Base-by-base conservation (phyloP, 139 green algal genomes). In the Trebouxia sp. region DNA sequence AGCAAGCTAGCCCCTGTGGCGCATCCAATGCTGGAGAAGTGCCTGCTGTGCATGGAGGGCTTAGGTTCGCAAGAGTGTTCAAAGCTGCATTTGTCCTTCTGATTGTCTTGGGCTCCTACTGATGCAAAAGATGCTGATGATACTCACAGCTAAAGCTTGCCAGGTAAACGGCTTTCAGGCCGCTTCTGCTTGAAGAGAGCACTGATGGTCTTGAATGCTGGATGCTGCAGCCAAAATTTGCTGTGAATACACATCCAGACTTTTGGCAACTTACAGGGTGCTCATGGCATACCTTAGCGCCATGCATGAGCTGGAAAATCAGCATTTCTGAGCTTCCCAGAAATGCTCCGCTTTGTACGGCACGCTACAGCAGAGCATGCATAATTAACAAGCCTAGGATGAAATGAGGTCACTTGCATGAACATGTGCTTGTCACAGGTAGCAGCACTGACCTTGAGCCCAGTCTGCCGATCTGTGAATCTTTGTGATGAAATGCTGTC, bases 401-500 rank as follows among this genome's bases (percentile, higher is more conserved):
- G n/a, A n/a, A n/a, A n/a, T n/a, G n/a, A n/a, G n/a, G n/a, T n/a
- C n/a, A n/a, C n/a, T n/a, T n/a, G n/a, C n/a, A n/a, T n/a, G n/a
- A n/a, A n/a, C n/a, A n/a, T n/a, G n/a, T n/a, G n/a, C n/a, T n/a
- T n/a, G n/a, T n/a, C n/a, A n/a, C 5, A 45, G 9, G 35, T 35
- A 42, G n/a, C 32, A 32, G 32, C 38, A 75, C 30, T 65, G 38
- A 85, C 82, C 77, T 91, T 80, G 37, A 97, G 58, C 15, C 87
- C 94, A 1, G 89, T 85, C 1, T 87, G 82, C 5, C 95, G 83
- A 80, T 98, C 94, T 22, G 66, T 55, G 22, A 82, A 28, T 0
- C 92, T 82, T 55, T 92, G 84, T 32, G 82, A 92, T 35, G 85
- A 92, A n/a, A 98, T 89, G 11, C 86, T 94, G 74, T 98, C 95